Evolutionary conservation across 2,329 filamentous ascomycete species (phyloP), one percentile per base, ranked within the genome.

Genomic region (Fusarium hostae): DNA sequence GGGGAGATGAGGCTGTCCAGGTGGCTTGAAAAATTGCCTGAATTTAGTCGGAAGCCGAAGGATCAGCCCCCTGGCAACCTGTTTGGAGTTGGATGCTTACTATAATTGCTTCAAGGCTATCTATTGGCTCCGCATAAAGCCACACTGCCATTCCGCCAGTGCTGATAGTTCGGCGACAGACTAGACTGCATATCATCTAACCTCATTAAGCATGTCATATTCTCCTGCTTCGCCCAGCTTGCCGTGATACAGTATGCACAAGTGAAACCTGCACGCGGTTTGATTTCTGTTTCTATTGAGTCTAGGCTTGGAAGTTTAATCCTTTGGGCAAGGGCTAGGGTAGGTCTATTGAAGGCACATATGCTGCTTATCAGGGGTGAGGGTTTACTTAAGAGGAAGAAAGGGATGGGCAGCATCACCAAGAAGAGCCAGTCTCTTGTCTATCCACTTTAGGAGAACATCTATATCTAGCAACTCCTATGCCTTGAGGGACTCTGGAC

Each of bases 351-450:
- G 10, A 28, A 28, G 9, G 3, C 7, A 6, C 9, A 4, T 2
- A 5, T 8, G 10, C 3, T 11, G 9, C 1, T 15, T 6, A 0
- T 15, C 2, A 7, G 10, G 12, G 10, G 0, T 2, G 0, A 0
- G 7, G 2, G 12, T 22, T 6, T 22, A 59, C 72, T 34, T 20
- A 74, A 68, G 66, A 28, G 90, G 91, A 1, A 89, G 81, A 74
- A 92, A 92, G 0, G 91, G 90, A 77, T 93, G 91, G 1, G 89
- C 90, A 0, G 91, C 89, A 78, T 93, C 91, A 0, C 91, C 91
- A 2, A 93, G 78, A 1, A 92, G 78, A 2, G 85, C 89, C n/a
- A 92, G 75, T n/a, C 82, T 84, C 3, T 79, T 85, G 7, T 86
- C 84, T 0, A 83, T 81, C 86, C 89, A 93, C 1, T 79, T 83